Conservation (phyloP, 179 eudicot species). For the Spinacia oleracea region DNA sequence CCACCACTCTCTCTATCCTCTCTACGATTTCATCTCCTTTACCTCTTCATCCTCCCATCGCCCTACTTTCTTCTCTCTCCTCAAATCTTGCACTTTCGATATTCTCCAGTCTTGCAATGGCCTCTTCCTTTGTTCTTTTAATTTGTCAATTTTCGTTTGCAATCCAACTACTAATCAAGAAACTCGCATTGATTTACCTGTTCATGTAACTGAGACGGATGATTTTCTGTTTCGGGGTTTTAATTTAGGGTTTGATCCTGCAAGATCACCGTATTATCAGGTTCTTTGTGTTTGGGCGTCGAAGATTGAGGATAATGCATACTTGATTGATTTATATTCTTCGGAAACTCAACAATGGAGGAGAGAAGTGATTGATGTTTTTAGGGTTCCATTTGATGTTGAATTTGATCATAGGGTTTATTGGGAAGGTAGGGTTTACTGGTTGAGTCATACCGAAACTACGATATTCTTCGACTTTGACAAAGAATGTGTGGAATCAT, state of each 20-base stretch:
- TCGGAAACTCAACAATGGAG: constrained; percentile 20
- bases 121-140: constrained; percentile 28
- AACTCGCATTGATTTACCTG: background rate
- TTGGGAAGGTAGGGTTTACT: constrained; percentile 33
- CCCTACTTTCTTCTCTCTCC: constrained; percentile 27
- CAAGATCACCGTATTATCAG: constrained; percentile 9
- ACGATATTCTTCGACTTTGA: constrained; percentile 33
- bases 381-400: constrained; percentile 37
- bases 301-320: background rate
- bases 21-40: constrained; percentile 21
- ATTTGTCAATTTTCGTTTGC: background rate
- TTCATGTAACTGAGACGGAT: background rate
- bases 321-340: constrained; percentile 22
- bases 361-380: background rate
- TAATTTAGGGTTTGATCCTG: constrained; percentile 35
- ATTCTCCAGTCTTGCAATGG: constrained; percentile 42
- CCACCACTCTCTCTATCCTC: constrained; percentile 8
- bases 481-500: constrained; percentile 6
- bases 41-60: background rate
- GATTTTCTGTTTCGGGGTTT: constrained; percentile 4
- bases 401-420: constrained; percentile 40
- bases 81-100: constrained; percentile 20
- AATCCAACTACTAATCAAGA: constrained; percentile 32
- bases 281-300: constrained; percentile 16
- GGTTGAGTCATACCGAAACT: constrained; percentile 43